These are phyloP conservation scores for Globisporangium parvum DNA, from an alignment of 352 stramenopile genomes.

Conservation along the genomic window DNA sequence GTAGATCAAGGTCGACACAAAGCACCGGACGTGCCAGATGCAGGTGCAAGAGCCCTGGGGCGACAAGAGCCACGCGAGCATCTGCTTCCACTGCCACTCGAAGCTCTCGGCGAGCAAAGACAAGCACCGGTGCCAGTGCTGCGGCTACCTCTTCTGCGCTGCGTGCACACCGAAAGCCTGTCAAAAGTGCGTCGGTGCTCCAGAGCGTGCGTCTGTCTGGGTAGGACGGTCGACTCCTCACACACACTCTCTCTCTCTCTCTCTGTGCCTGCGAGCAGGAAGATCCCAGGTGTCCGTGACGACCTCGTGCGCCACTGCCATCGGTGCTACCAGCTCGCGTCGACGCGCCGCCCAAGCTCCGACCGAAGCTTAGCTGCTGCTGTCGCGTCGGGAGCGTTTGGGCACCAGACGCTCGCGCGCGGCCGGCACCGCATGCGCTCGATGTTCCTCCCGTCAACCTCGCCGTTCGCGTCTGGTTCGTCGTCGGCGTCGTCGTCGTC, in stretches of 20 bases:
- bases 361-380: constrained; percentile 36
- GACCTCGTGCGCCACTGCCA: constrained; percentile 69
- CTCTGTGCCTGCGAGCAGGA: constrained; percentile 21
- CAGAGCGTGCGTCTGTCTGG: not conserved
- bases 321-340: constrained; percentile 73
- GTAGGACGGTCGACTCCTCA: not conserved
- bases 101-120: constrained; percentile 51
- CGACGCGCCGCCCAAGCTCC: constrained; percentile 51
- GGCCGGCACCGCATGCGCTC: constrained; percentile 50
- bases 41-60: constrained; percentile 77
- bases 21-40: constrained; percentile 50
- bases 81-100: constrained; percentile 72
- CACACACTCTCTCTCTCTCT: not conserved
- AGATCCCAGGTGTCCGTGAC: constrained; percentile 48
- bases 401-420: constrained; percentile 18
- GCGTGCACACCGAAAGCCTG: constrained; percentile 75
- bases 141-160: constrained; percentile 77
- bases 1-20: constrained; percentile 58
- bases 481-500: constrained; percentile 12
- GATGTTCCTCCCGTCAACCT: constrained; percentile 46
- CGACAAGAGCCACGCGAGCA: constrained; percentile 62
- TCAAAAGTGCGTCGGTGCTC: constrained; percentile 31
- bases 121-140: constrained; percentile 78
- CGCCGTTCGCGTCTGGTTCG: constrained; percentile 14
- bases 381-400: constrained; percentile 14